Percentiles rank a stretch among this genome's conserved stretches.
Conservation (phyloP, 2,329 filamentous ascomycete species). For the Aspergillaceae sp. region DNA sequence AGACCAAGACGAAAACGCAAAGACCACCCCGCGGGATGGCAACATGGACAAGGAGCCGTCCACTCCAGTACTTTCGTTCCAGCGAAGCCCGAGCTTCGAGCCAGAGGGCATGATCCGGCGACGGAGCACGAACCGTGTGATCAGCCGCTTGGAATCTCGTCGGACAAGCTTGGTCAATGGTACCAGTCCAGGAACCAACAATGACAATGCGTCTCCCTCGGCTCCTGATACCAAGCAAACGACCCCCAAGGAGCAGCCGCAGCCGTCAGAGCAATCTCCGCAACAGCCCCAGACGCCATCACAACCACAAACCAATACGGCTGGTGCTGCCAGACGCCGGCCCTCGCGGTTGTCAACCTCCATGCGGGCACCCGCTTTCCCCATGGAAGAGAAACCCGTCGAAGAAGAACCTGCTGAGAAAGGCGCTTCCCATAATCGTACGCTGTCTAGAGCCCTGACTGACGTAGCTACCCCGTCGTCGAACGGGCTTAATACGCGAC, state of each 20-base stretch:
- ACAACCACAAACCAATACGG: not conserved
- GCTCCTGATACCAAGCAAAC: slow-evolving; percentile 14
- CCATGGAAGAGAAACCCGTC: slow-evolving; percentile 20
- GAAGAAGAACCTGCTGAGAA: slow-evolving; percentile 29
- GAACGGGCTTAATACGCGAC: slow-evolving; percentile 23
- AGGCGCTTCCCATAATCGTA: slow-evolving; percentile 24
- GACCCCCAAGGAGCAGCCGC: not conserved
- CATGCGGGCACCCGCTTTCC: slow-evolving; percentile 19
- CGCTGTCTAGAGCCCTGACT: slow-evolving; percentile 36
- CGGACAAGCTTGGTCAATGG: slow-evolving; percentile 29
- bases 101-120: slow-evolving; percentile 22
- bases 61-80: slow-evolving; percentile 23
- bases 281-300: not conserved
- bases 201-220: slow-evolving; percentile 8
- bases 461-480: slow-evolving; percentile 26
- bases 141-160: slow-evolving; percentile 32
- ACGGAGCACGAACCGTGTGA: slow-evolving; percentile 19
- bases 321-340: slow-evolving; percentile 19
- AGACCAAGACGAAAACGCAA: slow-evolving; percentile 19
- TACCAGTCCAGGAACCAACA: slow-evolving; percentile 7
- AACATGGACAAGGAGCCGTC: slow-evolving; percentile 16
- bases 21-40: slow-evolving; percentile 15
- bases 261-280: slow-evolving; percentile 5
- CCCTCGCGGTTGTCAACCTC: slow-evolving; percentile 34
- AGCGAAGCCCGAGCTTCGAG: slow-evolving; percentile 33